Conservation (phyloP, 2,329 filamentous ascomycete species). For the Metarhizium rileyi region DNA sequence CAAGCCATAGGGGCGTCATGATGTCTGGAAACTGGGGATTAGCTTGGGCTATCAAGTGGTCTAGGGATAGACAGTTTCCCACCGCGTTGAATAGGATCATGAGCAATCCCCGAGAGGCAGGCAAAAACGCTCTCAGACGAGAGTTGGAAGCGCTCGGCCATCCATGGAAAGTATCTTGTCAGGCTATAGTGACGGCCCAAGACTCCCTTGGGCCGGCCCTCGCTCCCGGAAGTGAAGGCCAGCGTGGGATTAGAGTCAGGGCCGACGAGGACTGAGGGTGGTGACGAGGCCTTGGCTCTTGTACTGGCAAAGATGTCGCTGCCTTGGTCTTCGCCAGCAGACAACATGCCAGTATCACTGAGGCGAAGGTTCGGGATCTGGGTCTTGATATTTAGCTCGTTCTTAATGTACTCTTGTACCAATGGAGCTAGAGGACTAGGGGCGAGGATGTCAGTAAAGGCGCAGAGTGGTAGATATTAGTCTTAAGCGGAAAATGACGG, state of each 20-base stretch:
- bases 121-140: conserved; percentile 67
- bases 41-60: neutral
- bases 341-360: conserved; percentile 57
- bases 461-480: neutral
- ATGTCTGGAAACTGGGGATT: conserved; percentile 48
- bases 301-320: conserved; percentile 55
- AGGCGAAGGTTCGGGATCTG: conserved; percentile 67
- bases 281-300: conserved; percentile 38
- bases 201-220: conserved; percentile 68
- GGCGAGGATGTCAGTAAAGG: neutral
- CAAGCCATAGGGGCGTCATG: conserved; percentile 82
- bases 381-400: conserved; percentile 62
- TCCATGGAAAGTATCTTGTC: conserved; percentile 85
- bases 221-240: conserved; percentile 62
- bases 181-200: conserved; percentile 78
- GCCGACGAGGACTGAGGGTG: conserved; percentile 68
- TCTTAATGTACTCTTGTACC: conserved; percentile 57
- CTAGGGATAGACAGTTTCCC: neutral
- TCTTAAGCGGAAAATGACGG: too few species aligned
- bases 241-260: conserved; percentile 77
- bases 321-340: conserved; percentile 57
- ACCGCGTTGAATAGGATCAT: conserved; percentile 59
- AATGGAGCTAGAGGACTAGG: conserved; percentile 36
- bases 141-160: conserved; percentile 73
- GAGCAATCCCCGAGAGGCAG: conserved; percentile 75